A percentile compares a stretch with the other conserved stretches of the same genome.
Evolutionary conservation across 352 stramenopile species (phyloP).

Genomic region (Globisporangium apiculatum): DNA sequence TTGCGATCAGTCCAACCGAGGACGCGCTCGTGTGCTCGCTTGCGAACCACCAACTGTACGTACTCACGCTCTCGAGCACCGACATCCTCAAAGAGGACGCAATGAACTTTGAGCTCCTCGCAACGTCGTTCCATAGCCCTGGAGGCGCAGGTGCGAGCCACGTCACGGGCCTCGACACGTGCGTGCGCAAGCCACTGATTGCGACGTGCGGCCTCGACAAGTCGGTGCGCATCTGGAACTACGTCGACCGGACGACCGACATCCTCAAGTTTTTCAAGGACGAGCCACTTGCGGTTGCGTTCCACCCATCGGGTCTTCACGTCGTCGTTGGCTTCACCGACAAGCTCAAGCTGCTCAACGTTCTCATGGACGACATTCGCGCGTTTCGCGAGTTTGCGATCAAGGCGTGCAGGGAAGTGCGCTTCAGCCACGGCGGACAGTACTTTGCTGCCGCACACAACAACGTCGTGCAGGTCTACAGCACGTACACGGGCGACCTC

Average conservation of each 20-base stretch:
- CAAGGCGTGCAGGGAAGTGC: constrained; percentile 88
- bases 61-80: constrained; percentile 85
- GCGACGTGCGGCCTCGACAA: constrained; percentile 89
- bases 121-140: constrained; percentile 83
- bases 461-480: constrained; percentile 85
- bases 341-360: constrained; percentile 92
- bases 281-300: constrained; percentile 79
- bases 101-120: constrained; percentile 91
- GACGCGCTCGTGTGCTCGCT: constrained; percentile 86
- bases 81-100: constrained; percentile 91
- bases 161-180: constrained; percentile 92
- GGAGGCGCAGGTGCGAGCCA: constrained; percentile 42
- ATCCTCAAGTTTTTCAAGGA: constrained; percentile 91
- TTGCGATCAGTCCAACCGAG: constrained; percentile 86
- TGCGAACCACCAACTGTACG: constrained; percentile 88
- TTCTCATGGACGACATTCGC: constrained; percentile 93
- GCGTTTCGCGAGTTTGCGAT: constrained; percentile 88
- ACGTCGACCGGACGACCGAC: constrained; percentile 87
- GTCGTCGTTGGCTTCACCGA: constrained; percentile 90
- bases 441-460: constrained; percentile 88
- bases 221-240: constrained; percentile 93
- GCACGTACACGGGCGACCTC: constrained; percentile 72
- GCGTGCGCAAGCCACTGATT: constrained; percentile 88
- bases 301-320: constrained; percentile 89
- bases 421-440: constrained; percentile 88